phyloP scores from a whole-genome alignment of 805 yeast species.

The Candida sanyiensis region DNA sequence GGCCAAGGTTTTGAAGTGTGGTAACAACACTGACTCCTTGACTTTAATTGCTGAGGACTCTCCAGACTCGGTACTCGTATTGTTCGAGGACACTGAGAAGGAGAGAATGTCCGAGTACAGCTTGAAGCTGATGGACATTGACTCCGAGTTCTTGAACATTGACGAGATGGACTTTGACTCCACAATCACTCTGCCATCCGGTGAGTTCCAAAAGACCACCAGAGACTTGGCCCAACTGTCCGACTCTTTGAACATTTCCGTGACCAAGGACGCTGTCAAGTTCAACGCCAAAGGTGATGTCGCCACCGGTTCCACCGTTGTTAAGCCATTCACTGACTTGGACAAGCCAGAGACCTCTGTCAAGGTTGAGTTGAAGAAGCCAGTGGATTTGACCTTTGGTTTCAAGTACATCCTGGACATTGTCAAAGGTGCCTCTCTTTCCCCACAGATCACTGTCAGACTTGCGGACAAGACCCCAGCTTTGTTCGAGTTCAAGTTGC shows the following conservation, averaged over 20 bases:
- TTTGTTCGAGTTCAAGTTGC: constrained; percentile 82
- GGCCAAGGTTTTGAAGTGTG: constrained; percentile 84
- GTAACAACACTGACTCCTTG: constrained; percentile 81
- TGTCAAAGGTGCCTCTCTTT: constrained; percentile 80
- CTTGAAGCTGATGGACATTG: constrained; percentile 92
- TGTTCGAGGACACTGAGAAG: constrained; percentile 86
- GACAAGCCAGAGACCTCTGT: constrained; percentile 75
- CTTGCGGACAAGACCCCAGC: constrained; percentile 92
- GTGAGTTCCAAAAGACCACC: constrained; percentile 83
- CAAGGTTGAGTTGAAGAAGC: constrained; percentile 72
- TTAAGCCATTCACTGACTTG: constrained; percentile 78
- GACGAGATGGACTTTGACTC: constrained; percentile 93
- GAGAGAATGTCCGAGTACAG: constrained; percentile 91
- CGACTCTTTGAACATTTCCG: constrained; percentile 80
- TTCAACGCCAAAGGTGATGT: constrained; percentile 88
- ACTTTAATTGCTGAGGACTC: constrained; percentile 86
- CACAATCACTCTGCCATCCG: constrained; percentile 78
- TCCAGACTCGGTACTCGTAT: constrained; percentile 72
- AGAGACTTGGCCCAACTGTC: constrained; percentile 82
- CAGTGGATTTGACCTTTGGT: constrained; percentile 87
- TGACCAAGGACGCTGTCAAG: constrained; percentile 88
- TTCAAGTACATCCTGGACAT: constrained; percentile 86
- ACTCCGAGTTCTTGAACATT: constrained; percentile 86
- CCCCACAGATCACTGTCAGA: constrained; percentile 73
- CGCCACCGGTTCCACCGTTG: constrained; percentile 79